A percentile compares a stretch with the other conserved stretches of the same genome.
These are phyloP conservation scores for Casuarina cunninghamiana DNA, from an alignment of 306 rosid genomes.

Conservation along the genomic window DNA sequence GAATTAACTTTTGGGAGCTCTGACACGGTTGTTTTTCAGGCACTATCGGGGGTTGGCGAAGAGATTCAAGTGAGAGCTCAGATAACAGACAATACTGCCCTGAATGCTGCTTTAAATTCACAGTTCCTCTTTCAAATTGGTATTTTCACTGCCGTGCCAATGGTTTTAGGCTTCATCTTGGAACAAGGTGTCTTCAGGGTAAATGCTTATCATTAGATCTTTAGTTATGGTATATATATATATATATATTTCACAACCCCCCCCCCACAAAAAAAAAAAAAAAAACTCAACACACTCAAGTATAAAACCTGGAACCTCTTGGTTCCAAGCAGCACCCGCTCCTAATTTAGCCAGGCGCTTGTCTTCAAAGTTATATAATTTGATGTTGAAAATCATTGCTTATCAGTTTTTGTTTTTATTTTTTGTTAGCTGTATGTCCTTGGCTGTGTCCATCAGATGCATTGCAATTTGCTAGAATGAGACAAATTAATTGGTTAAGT, in stretches of 20 bases:
- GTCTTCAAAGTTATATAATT: background rate
- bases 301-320: no score
- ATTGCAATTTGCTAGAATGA: background rate
- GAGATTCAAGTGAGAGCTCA: constrained; percentile 50
- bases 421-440: background rate
- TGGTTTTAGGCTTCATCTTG: constrained; percentile 77
- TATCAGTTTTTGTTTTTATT: background rate
- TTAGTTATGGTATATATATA: no score
- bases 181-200: constrained; percentile 92
- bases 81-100: constrained; percentile 59
- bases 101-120: constrained; percentile 70
- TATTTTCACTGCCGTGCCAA: constrained; percentile 85
- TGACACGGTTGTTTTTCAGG: constrained; percentile 46
- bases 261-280: no score
- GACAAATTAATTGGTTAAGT: background rate
- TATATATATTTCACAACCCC: no score
- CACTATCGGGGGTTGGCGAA: constrained; percentile 93
- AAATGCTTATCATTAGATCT: constrained; percentile 9
- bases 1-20: background rate
- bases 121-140: constrained; percentile 94
- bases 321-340: no score
- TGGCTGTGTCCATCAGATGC: background rate
- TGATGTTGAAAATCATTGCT: background rate
- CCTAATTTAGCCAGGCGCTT: no score
- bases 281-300: no score